Evolutionary conservation across 2,329 filamentous ascomycete genomes (phyloP).

Genomic region (Trichoderma sp.): DNA sequence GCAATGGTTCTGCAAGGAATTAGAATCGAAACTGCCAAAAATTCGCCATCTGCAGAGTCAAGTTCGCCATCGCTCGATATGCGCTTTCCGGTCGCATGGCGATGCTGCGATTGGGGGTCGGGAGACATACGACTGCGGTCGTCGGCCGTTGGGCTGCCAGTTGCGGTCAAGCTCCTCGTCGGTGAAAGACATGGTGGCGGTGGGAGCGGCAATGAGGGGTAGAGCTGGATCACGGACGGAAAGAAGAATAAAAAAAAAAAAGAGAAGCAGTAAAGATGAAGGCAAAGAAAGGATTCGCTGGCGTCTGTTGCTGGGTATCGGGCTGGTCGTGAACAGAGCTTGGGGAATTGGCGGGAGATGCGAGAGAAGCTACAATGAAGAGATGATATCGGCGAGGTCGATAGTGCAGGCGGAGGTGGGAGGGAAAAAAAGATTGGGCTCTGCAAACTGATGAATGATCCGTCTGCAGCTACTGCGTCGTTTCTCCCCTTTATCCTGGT

Average conservation of each 20-base stretch:
- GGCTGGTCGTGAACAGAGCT: not conserved
- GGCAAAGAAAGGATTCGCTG: not conserved
- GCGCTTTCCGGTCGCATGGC: conserved; percentile 18
- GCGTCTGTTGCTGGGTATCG: not conserved
- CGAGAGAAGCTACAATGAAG: not conserved
- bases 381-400: conserved; percentile 12
- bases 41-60: too few relatives aligned
- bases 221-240: not conserved
- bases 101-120: not conserved
- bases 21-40: not conserved
- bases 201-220: conserved; percentile 7
- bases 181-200: conserved; percentile 43
- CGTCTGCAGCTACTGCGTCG: not conserved
- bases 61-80: conserved; percentile 3
- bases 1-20: conserved; percentile 70
- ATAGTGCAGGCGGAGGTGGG: conserved; percentile 3
- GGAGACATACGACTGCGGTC: conserved; percentile 77
- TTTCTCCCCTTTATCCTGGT: conserved; percentile 22
- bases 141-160: conserved; percentile 76
- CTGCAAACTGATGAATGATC: conserved; percentile 24
- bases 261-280: not conserved
- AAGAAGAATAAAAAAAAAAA: not conserved
- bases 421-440: conserved; percentile 17
- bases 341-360: conserved; percentile 5
- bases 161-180: conserved; percentile 73